Percentiles rank a stretch among this genome's conserved stretches.
Conservation (phyloP, 495 filamentous ascomycete genomes). For the Hypomontagnella submonticulosa region DNA sequence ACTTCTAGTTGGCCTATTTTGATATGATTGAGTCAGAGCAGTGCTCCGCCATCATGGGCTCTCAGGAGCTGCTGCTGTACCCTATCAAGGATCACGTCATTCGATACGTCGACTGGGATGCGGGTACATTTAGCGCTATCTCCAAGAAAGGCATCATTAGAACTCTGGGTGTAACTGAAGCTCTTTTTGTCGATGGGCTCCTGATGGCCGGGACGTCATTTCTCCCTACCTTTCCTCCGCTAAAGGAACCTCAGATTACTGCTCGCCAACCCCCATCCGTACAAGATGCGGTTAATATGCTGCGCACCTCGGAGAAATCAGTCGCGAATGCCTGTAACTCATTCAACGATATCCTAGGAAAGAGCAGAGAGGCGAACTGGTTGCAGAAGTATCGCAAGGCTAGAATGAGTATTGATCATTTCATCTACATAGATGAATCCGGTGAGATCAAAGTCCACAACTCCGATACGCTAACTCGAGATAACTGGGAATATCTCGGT, state of each 20-base stretch:
- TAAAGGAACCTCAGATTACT: slow-evolving; percentile 65
- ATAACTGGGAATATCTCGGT: slow-evolving; percentile 89
- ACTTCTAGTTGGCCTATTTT: slow-evolving; percentile 79
- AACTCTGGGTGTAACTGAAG: slow-evolving; percentile 72
- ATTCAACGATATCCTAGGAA: slow-evolving; percentile 73
- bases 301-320: slow-evolving; percentile 71
- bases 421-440: slow-evolving; percentile 78
- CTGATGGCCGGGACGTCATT: slow-evolving; percentile 87
- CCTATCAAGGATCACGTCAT: slow-evolving; percentile 83
- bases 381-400: slow-evolving; percentile 85
- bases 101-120: slow-evolving; percentile 77
- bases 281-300: slow-evolving; percentile 75
- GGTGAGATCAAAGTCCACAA: slow-evolving; percentile 80
- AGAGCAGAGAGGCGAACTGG: slow-evolving; percentile 77
- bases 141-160: slow-evolving; percentile 75
- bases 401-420: slow-evolving; percentile 85
- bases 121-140: slow-evolving; percentile 73
- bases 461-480: slow-evolving; percentile 73
- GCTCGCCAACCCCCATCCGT: slow-evolving; percentile 65
- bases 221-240: slow-evolving; percentile 78
- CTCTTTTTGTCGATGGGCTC: slow-evolving; percentile 83
- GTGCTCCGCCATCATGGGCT: slow-evolving; percentile 82
- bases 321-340: slow-evolving; percentile 72
- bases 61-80: slow-evolving; percentile 89
- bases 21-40: slow-evolving; percentile 73